Percentiles rank a stretch among this genome's conserved stretches.
Conservation (phyloP, 2,329 filamentous ascomycete species). For the Ilyonectria destructans region DNA sequence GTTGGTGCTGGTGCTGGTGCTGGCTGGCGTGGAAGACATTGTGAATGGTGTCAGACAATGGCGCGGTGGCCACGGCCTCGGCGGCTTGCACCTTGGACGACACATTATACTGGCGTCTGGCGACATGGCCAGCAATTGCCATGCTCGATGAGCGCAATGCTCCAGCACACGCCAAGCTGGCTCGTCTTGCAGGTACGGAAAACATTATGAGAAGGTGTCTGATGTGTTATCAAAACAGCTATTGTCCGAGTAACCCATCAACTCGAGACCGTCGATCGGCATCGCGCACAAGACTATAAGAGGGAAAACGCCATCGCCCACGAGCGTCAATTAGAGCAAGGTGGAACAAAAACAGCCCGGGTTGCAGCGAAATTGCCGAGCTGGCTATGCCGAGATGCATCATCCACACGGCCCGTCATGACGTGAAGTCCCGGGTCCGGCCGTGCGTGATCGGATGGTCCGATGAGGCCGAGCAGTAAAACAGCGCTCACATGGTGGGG, state of each 20-base stretch:
- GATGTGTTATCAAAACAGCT: constrained; percentile 24
- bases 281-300: constrained; percentile 17
- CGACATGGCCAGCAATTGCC: constrained; percentile 17
- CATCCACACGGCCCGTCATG: constrained; percentile 23
- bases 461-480: constrained; percentile 16
- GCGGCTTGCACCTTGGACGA: constrained; percentile 17
- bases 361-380: constrained; percentile 22
- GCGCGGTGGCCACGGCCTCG: constrained; percentile 14
- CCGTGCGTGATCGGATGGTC: constrained; percentile 27
- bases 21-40: constrained; percentile 14
- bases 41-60: constrained; percentile 1
- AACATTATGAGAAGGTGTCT: constrained; percentile 19
- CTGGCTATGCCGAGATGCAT: constrained; percentile 29
- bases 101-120: constrained; percentile 20
- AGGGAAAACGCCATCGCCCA: constrained; percentile 12
- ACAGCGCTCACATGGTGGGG: constrained; percentile 16
- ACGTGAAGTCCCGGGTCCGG: constrained; percentile 26
- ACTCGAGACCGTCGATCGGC: constrained; percentile 9
- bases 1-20: constrained; percentile 9
- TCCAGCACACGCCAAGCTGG: constrained; percentile 16
- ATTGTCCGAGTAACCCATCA: constrained; percentile 20
- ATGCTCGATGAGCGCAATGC: constrained; percentile 17
- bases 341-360: neutral
- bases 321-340: constrained; percentile 8
- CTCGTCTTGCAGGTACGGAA: constrained; percentile 23